These are phyloP conservation scores for Hanseniaspora lindneri DNA, from an alignment of 805 yeast species.

Conservation along the genomic window DNA sequence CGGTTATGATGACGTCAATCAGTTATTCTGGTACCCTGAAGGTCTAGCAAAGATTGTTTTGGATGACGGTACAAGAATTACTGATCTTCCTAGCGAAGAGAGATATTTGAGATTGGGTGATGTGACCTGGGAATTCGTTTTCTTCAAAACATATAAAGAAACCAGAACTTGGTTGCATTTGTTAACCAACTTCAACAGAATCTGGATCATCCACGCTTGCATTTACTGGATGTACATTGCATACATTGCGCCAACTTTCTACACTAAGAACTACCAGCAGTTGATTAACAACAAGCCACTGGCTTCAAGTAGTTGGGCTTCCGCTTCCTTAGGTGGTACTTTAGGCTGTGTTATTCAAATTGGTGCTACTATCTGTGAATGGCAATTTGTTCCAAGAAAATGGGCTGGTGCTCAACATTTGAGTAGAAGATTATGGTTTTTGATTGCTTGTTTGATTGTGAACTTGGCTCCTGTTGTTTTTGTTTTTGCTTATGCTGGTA, in stretches of 20 bases:
- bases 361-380: conserved; percentile 78
- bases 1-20: conserved; percentile 97
- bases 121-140: conserved; percentile 80
- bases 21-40: conserved; percentile 98
- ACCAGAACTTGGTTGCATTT: conserved; percentile 95
- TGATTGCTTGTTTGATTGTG: conserved; percentile 49
- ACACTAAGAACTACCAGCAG: conserved; percentile 78
- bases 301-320: conserved; percentile 84
- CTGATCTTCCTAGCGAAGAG: conserved; percentile 80
- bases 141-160: conserved; percentile 92
- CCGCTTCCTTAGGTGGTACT: conserved; percentile 84
- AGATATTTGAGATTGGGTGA: conserved; percentile 85
- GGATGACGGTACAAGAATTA: conserved; percentile 84
- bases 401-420: conserved; percentile 99
- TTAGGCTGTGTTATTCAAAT: conserved; percentile 74
- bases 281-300: conserved; percentile 75
- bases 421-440: conserved; percentile 71
- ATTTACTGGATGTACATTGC: conserved; percentile 92
- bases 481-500: conserved; percentile 69
- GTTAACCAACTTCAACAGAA: conserved; percentile 91
- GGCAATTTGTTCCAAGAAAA: conserved; percentile 91
- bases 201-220: conserved; percentile 88
- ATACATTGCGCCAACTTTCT: conserved; percentile 81
- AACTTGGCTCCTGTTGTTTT: conserved; percentile 82
- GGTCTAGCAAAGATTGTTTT: conserved; percentile 87